phyloP scores from a whole-genome alignment of 192 early-diverging fungal genomes.

The Jimgerdemannia lactiflua region DNA sequence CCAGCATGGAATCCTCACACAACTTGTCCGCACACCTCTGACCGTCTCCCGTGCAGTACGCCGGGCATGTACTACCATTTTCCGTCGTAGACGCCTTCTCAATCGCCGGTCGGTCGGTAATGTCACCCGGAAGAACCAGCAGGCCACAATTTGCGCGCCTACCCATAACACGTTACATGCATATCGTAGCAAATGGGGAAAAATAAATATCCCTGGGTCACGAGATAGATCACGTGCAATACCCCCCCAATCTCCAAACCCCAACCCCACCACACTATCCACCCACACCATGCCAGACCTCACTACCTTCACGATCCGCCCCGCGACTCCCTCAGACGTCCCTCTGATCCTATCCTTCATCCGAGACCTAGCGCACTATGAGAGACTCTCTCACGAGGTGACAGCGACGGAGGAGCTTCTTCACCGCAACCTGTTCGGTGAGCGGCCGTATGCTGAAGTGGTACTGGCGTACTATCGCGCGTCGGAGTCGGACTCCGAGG shows the following conservation, averaged over 20 bases:
- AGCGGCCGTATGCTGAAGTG: slow-evolving; percentile 62
- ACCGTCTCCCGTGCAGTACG: no score
- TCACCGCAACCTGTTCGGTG: slow-evolving; percentile 60
- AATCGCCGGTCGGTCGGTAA: no score
- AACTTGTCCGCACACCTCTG: no score
- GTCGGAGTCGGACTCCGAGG: slow-evolving; percentile 16
- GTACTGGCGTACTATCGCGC: slow-evolving; percentile 55
- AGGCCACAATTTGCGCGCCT: no score
- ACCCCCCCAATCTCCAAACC: background rate
- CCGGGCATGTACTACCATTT: no score
- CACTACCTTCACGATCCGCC: slow-evolving; percentile 30
- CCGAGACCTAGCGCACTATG: slow-evolving; percentile 70
- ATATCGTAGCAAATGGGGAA: no score
- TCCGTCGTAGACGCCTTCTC: no score
- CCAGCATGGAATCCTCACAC: no score
- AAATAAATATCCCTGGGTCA: no score
- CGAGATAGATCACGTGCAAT: background rate
- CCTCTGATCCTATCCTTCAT: slow-evolving; percentile 70
- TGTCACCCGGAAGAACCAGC: no score
- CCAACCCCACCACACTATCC: background rate
- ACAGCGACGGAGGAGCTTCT: slow-evolving; percentile 67
- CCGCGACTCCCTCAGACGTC: slow-evolving; percentile 59
- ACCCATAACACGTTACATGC: no score
- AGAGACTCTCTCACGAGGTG: slow-evolving; percentile 69
- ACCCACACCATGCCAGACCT: background rate